Evolutionary conservation across 805 yeast species (phyloP).

Genomic region (Lipomyces anomalus): DNA sequence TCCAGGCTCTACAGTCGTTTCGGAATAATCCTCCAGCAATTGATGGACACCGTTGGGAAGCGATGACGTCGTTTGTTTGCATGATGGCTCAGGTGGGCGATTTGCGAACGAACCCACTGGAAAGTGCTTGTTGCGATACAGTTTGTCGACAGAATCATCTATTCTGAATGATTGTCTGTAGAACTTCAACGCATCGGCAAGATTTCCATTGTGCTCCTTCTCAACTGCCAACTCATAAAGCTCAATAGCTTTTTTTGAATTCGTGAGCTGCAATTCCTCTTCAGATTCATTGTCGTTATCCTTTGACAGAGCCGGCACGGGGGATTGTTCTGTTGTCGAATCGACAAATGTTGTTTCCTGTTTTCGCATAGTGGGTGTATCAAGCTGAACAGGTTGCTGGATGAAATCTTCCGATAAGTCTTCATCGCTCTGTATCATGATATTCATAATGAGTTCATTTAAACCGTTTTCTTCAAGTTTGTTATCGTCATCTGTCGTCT

Average conservation of each 20-base stretch:
- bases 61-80: constrained; percentile 12
- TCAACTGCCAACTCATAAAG: constrained; percentile 65
- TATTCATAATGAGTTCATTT: too few relatives aligned
- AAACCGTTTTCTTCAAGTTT: too few relatives aligned
- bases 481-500: constrained; percentile 10
- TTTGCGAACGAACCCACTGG: constrained; percentile 18
- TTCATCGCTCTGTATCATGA: too few relatives aligned
- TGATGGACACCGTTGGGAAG: constrained; percentile 2
- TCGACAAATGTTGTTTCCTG: too few relatives aligned
- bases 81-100: constrained; percentile 15
- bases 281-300: too few relatives aligned
- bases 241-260: constrained; percentile 44
- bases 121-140: constrained; percentile 48
- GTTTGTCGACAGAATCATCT: constrained; percentile 54
- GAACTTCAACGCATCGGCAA: constrained; percentile 73
- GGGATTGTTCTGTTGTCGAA: too few relatives aligned
- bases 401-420: too few relatives aligned
- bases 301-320: too few relatives aligned
- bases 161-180: constrained; percentile 68
- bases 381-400: too few relatives aligned
- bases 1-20: constrained; percentile 16
- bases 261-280: constrained; percentile 8
- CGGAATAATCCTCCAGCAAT: constrained; percentile 11
- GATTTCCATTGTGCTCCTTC: constrained; percentile 64
- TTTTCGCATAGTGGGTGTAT: too few relatives aligned